These are phyloP conservation scores for Castanea sativa DNA, from an alignment of 306 rosid species.

Conservation along the genomic window DNA sequence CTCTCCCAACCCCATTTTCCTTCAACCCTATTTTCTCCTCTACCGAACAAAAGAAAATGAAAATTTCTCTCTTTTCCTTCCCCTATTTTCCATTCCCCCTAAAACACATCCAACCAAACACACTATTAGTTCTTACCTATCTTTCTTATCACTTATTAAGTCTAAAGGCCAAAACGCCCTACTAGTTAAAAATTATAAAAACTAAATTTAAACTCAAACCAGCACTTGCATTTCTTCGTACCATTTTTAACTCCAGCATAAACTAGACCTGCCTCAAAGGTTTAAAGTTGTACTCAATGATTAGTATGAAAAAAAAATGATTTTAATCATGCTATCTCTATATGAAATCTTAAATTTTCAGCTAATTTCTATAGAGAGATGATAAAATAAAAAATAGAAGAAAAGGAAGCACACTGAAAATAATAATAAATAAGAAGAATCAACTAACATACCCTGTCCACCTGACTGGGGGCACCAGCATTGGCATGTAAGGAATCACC, in stretches of 20 bases:
- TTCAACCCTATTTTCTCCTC: too few relatives aligned
- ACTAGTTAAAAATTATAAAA: not conserved
- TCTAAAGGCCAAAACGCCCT: not conserved
- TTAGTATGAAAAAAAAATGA: not conserved
- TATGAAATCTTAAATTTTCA: not conserved
- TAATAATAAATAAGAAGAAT: not conserved
- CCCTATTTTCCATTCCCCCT: too few relatives aligned
- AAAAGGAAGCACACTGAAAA: conserved; percentile 9
- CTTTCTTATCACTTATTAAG: not conserved
- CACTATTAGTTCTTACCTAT: too few relatives aligned
- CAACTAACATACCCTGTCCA: conserved; percentile 82
- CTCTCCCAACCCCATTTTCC: too few relatives aligned
- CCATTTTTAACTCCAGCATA: not conserved
- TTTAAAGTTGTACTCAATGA: not conserved
- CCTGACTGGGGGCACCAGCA: conserved; percentile 86
- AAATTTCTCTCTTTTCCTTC: too few relatives aligned
- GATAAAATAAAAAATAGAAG: conserved; percentile 15
- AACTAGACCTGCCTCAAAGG: not conserved
- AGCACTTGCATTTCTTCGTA: not conserved
- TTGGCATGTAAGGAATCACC: conserved; percentile 97
- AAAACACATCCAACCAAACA: too few relatives aligned
- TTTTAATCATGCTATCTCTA: not conserved
- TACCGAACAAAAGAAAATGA: too few relatives aligned
- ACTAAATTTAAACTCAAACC: not conserved
- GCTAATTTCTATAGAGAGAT: not conserved